A percentile compares a stretch with the other conserved stretches of the same genome.
Conservation (phyloP, 2,329 filamentous ascomycete genomes). For the Cladosporium sp. region DNA sequence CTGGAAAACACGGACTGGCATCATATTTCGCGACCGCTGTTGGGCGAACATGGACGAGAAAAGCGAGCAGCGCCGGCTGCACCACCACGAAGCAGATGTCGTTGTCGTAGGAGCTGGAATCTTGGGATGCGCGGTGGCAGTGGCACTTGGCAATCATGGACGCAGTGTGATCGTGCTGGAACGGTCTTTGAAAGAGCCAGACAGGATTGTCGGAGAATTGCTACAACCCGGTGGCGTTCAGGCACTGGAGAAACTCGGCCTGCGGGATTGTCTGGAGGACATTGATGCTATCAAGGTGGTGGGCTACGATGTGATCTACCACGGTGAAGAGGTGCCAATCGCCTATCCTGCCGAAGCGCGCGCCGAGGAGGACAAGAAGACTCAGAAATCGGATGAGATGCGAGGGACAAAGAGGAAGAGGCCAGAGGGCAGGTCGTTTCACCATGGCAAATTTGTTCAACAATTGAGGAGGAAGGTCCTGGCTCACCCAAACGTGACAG, state of each 20-base stretch:
- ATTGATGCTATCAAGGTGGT: slow-evolving; percentile 81
- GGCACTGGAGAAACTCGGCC: slow-evolving; percentile 73
- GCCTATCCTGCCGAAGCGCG: slow-evolving; percentile 66
- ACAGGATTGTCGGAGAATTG: slow-evolving; percentile 93
- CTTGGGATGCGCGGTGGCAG: slow-evolving; percentile 81
- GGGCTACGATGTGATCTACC: slow-evolving; percentile 85
- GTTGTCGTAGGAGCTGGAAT: slow-evolving; percentile 90
- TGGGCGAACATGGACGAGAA: slow-evolving; percentile 11
- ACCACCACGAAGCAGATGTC: slow-evolving; percentile 68
- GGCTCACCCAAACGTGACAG: slow-evolving; percentile 74
- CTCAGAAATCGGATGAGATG: slow-evolving; percentile 31
- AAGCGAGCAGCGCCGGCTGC: slow-evolving; percentile 43
- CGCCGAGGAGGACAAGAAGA: slow-evolving; percentile 27
- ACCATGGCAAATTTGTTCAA: slow-evolving; percentile 90
- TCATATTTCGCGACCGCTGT: not conserved
- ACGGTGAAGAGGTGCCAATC: slow-evolving; percentile 68
- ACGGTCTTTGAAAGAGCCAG: slow-evolving; percentile 81
- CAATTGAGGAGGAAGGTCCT: slow-evolving; percentile 72
- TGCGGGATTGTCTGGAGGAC: slow-evolving; percentile 75
- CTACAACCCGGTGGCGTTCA: slow-evolving; percentile 87
- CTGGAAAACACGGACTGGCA: not conserved
- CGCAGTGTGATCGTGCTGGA: slow-evolving; percentile 88
- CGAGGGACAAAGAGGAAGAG: slow-evolving; percentile 38
- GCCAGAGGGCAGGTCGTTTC: slow-evolving; percentile 76
- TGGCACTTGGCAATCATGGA: slow-evolving; percentile 80